phyloP scores from a whole-genome alignment of 257 asterid genomes.

The Solanum clarkiae region DNA sequence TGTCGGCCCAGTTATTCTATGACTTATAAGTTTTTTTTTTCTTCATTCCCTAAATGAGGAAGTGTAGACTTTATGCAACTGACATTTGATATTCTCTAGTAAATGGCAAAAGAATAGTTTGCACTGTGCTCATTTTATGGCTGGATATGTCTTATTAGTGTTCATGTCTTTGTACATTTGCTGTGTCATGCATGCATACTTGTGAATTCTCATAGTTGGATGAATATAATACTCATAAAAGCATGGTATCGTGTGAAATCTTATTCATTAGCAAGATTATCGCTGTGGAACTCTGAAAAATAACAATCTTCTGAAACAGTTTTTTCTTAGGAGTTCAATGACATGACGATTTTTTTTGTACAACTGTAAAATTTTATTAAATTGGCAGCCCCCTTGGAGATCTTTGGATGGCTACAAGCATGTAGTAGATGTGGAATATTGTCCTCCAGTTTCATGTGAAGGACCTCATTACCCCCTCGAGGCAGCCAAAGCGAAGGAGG shows the following conservation, averaged over 20 bases:
- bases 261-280: neutral
- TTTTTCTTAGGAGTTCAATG: neutral
- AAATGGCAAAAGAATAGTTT: neutral
- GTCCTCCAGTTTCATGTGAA: slow-evolving; percentile 59
- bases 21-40: neutral
- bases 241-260: neutral
- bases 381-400: slow-evolving; percentile 44
- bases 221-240: neutral
- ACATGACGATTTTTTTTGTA: neutral
- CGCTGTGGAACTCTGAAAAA: neutral
- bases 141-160: neutral
- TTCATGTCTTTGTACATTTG: neutral
- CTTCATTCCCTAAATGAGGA: neutral
- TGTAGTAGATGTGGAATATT: slow-evolving; percentile 61
- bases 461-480: slow-evolving; percentile 55
- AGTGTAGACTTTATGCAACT: neutral
- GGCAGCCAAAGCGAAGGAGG: slow-evolving; percentile 84
- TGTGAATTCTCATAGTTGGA: neutral
- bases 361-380: neutral
- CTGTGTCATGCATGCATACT: neutral
- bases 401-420: slow-evolving; percentile 91
- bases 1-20: neutral
- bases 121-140: neutral
- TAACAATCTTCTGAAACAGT: neutral
- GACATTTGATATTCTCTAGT: neutral